Percentiles rank a stretch among this genome's conserved stretches.
These are phyloP conservation scores for Trichoderma simmonsii DNA, from an alignment of 2,329 filamentous ascomycete genomes.

Conservation along the genomic window DNA sequence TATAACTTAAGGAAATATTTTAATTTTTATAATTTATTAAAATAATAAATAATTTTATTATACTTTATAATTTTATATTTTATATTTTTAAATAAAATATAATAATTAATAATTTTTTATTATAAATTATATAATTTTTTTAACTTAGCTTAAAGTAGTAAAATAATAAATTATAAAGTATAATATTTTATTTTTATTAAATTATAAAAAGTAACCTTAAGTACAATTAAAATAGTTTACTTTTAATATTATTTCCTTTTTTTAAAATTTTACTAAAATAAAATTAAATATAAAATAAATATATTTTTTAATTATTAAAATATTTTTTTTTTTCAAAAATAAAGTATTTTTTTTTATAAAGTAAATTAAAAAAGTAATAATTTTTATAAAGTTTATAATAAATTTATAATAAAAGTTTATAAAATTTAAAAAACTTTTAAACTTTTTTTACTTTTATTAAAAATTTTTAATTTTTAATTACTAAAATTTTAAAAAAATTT, in stretches of 20 bases:
- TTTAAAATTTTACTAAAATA: background rate
- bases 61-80: background rate
- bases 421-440: too few relatives aligned
- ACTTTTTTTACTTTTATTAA: too few relatives aligned
- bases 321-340: too few relatives aligned
- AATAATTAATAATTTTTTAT: background rate
- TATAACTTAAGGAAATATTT: background rate
- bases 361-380: too few relatives aligned
- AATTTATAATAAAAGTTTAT: background rate
- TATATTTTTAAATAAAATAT: background rate
- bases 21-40: background rate
- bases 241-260: background rate
- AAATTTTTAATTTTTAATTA: too few relatives aligned
- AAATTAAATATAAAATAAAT: background rate
- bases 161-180: too few relatives aligned
- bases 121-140: conserved; percentile 4
- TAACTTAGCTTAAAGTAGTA: background rate
- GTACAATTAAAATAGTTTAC: background rate
- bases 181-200: background rate
- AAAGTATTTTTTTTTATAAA: too few relatives aligned
- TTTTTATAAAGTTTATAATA: background rate
- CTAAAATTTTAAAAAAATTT: too few relatives aligned
- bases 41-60: background rate
- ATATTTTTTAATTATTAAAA: background rate
- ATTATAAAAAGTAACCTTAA: background rate